Percentiles rank a stretch among this genome's conserved stretches.
phyloP scores from a whole-genome alignment of 768 basidiomycete genomes.

The Filobasidium floriforme region DNA sequence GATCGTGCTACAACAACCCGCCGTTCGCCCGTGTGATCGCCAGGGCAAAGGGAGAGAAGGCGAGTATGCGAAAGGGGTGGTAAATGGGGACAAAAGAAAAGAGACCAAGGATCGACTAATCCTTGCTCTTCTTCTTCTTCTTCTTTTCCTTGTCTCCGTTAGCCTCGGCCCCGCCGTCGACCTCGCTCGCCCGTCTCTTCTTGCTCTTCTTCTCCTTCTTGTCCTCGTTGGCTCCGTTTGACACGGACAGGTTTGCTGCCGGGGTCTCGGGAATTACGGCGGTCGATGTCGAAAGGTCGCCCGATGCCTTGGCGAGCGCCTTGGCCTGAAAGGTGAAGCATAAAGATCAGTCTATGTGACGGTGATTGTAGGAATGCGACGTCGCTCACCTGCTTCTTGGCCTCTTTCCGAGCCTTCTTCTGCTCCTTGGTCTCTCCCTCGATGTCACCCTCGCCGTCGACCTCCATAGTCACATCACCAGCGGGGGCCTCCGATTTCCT shows the following conservation, averaged over 20 bases:
- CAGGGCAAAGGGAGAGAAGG: neutral
- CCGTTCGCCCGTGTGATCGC: neutral
- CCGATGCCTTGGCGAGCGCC: conserved; percentile 37
- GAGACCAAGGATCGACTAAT: conserved; percentile 7
- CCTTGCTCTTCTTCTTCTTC: conserved; percentile 41
- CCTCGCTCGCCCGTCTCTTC: conserved; percentile 36
- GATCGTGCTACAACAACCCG: conserved; percentile 2
- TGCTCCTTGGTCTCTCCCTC: conserved; percentile 66
- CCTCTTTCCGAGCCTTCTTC: conserved; percentile 61
- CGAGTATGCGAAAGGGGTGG: neutral
- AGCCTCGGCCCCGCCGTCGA: conserved; percentile 27
- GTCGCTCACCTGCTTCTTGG: conserved; percentile 58
- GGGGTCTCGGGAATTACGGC: conserved; percentile 17
- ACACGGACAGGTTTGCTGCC: conserved; percentile 5
- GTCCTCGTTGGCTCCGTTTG: conserved; percentile 26
- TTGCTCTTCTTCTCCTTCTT: conserved; percentile 48
- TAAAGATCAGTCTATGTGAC: neutral
- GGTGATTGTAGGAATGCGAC: neutral
- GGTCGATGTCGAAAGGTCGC: conserved; percentile 45
- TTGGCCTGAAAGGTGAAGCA: conserved; percentile 32
- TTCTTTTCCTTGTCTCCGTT: conserved; percentile 46
- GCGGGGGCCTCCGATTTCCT: conserved; percentile 50
- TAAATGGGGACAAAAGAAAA: neutral
- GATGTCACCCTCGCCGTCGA: conserved; percentile 44
- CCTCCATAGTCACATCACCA: conserved; percentile 40